phyloP scores from a whole-genome alignment of 768 basidiomycete species.

The Leccinum sublutescens region DNA sequence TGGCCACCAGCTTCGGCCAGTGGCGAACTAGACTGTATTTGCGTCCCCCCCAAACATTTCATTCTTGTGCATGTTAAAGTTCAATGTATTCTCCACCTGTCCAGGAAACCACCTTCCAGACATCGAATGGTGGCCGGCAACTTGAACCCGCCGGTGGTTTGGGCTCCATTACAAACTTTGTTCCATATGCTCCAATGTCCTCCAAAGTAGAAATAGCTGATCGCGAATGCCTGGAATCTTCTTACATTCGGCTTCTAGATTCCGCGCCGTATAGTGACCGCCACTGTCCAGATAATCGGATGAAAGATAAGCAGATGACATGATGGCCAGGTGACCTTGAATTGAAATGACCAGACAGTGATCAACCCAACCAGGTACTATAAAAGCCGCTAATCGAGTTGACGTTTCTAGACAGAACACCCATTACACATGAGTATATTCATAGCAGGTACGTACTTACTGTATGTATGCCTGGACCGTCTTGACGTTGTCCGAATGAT shows the following conservation, averaged over 20 bases:
- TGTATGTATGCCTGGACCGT: not conserved
- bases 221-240: not conserved
- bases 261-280: not conserved
- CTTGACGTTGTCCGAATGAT: not conserved
- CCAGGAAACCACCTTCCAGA: not conserved
- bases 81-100: not conserved
- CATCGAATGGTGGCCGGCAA: not conserved
- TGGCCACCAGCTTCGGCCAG: too few relatives aligned
- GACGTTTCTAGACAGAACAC: not conserved
- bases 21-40: not conserved
- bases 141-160: not conserved
- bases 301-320: not conserved
- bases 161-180: not conserved
- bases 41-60: not conserved
- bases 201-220: not conserved
- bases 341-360: not conserved
- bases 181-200: not conserved
- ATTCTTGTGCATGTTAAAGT: not conserved
- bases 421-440: not conserved
- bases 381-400: not conserved
- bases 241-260: not conserved
- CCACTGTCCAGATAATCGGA: not conserved
- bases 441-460: not conserved
- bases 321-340: not conserved
- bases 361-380: not conserved